A percentile compares a stretch with the other conserved stretches of the same genome.
Conservation (phyloP, 2,329 filamentous ascomycete genomes). For the Fusarium sp. region DNA sequence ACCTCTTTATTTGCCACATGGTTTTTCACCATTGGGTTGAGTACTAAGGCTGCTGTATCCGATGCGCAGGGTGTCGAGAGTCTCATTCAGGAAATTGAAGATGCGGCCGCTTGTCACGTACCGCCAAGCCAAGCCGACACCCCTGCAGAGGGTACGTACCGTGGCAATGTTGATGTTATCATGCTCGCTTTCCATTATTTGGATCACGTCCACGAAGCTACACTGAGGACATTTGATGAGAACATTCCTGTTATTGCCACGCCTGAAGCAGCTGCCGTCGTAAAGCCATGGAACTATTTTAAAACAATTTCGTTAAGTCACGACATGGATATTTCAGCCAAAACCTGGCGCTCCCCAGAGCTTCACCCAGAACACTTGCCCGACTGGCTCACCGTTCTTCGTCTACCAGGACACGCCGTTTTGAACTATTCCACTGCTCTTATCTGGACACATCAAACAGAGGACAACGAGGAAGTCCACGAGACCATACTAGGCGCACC, state of each 20-base stretch:
- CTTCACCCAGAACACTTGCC: conserved; percentile 10
- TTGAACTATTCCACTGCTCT: conserved; percentile 7
- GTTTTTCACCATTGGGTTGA: conserved; percentile 40
- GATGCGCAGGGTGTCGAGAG: conserved; percentile 21
- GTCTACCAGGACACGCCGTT: not conserved
- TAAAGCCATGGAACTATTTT: conserved; percentile 37
- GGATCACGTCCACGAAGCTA: conserved; percentile 39
- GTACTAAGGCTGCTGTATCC: conserved; percentile 1
- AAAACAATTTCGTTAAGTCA: conserved; percentile 29
- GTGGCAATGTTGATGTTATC: conserved; percentile 33
- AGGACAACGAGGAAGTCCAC: not conserved
- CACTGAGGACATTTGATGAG: conserved; percentile 26
- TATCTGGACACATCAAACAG: conserved; percentile 1
- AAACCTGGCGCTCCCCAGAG: conserved; percentile 29
- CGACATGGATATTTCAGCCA: conserved; percentile 7
- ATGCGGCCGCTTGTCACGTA: conserved; percentile 4
- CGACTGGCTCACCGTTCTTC: not conserved
- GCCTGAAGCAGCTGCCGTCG: conserved; percentile 16
- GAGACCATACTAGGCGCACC: not conserved
- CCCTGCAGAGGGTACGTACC: not conserved
- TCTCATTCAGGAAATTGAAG: conserved; percentile 35
- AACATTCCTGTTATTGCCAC: conserved; percentile 38
- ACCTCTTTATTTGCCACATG: conserved; percentile 32
- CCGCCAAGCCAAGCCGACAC: not conserved
- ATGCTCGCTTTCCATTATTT: conserved; percentile 31